Base-by-base conservation (phyloP, 2,329 filamentous ascomycete genomes). In the Colletotrichum brevisporum region DNA sequence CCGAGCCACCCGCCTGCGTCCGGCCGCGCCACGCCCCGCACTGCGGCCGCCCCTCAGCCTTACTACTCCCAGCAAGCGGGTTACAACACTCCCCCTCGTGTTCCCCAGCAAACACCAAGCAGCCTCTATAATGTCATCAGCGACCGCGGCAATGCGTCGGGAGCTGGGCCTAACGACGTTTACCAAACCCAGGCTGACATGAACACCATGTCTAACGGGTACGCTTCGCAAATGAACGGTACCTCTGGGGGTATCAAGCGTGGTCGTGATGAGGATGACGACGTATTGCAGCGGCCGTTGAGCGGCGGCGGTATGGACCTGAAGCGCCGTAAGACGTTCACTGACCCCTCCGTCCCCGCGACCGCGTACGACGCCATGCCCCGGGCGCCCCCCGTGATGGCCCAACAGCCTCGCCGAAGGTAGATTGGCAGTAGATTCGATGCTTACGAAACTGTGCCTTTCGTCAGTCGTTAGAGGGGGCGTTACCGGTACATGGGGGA, bases 71-170 rank as follows among this genome's bases (percentile, higher is more conserved):
- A 88, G 70, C 85, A 86, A 78, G 79, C 86, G 58, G 91, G 91
- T 27, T 97, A 97, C 82, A 92, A 85, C 78, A 95, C 94, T 1
- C 92, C 95, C 56, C 94, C 94, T 24, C 91, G 94, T 50, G 85
- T 88, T 9, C 83, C 86, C 66, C 83, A 84, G 51, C 85, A 90
- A 69, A 87, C 92, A 4, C 91, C 93, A 1, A 95, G 93, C 84
- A 97, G 90, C 77, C 84, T 97, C 58, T 97, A 97, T 85, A 97
- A 91, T 79, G 92, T 97, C 71, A 94, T 97, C 83, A 95, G 93
- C 77, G 92, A 94, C 69, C 89, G 93, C 27, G 89, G 85, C 36
- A 80, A 89, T 12, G 83, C 88, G 18, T 94, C 93, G 73, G 91
- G 91, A n/a, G 86, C 85, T 36, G 81, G 89, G 13, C 82, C 86